These are phyloP conservation scores for Arachis hypogaea DNA, from an alignment of 306 rosid species.

Conservation along the genomic window DNA sequence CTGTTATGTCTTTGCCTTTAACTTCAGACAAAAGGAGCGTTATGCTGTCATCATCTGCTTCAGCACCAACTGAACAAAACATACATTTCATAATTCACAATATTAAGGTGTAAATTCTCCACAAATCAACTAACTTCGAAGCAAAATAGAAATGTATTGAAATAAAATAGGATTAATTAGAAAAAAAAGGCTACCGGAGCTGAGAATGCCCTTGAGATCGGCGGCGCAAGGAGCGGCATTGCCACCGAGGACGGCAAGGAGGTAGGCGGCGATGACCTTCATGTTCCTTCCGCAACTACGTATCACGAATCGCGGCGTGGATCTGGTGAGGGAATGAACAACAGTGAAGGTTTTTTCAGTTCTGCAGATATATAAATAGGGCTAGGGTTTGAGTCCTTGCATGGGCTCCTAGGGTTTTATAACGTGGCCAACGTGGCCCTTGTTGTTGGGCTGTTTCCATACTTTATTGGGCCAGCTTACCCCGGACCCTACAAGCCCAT, in stretches of 20 bases:
- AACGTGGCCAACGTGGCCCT: not conserved
- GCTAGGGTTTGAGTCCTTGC: constrained; percentile 29
- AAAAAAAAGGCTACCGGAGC: constrained; percentile 32
- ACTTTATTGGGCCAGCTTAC: no score
- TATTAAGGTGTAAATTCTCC: not conserved
- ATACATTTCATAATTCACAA: not conserved
- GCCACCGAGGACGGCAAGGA: constrained; percentile 62
- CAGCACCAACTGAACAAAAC: constrained; percentile 60
- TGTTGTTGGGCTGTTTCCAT: not conserved
- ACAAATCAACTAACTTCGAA: not conserved
- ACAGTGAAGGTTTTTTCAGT: not conserved
- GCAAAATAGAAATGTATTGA: not conserved
- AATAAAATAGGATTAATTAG: not conserved
- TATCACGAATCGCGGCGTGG: not conserved
- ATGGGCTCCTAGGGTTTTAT: constrained; percentile 10
- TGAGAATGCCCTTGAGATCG: constrained; percentile 48
- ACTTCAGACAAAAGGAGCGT: constrained; percentile 49
- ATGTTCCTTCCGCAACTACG: constrained; percentile 35
- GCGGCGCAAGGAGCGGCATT: constrained; percentile 47
- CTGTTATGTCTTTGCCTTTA: constrained; percentile 59
- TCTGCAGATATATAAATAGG: constrained; percentile 26
- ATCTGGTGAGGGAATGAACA: not conserved
- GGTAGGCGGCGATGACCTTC: constrained; percentile 62
- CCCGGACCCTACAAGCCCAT: no score
- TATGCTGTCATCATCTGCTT: constrained; percentile 56